These are phyloP conservation scores for Nemania abortiva DNA, from an alignment of 2,329 filamentous ascomycete genomes.

Conservation along the genomic window DNA sequence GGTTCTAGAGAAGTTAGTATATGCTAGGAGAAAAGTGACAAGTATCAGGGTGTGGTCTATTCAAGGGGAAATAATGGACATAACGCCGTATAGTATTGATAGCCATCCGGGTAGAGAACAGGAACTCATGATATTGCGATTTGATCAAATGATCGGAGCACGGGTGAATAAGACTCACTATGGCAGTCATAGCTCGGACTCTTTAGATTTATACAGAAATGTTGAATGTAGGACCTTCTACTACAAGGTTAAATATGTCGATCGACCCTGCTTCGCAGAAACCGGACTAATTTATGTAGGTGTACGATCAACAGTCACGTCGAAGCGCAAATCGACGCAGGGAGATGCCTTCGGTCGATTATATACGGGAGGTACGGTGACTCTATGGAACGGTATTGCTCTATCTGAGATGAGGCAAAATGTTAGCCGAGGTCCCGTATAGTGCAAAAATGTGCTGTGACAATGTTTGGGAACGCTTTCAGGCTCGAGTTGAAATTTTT, in stretches of 20 bases:
- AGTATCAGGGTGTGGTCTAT: not conserved
- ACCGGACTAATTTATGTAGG: not conserved
- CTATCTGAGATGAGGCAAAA: constrained; percentile 19
- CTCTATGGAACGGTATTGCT: constrained; percentile 24
- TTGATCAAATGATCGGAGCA: not conserved
- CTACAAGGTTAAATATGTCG: not conserved
- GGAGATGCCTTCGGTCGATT: constrained; percentile 28
- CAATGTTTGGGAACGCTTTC: not conserved
- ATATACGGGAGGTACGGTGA: constrained; percentile 37
- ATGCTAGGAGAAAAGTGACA: not conserved
- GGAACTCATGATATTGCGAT: not conserved
- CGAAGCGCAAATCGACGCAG: not conserved
- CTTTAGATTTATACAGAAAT: constrained; percentile 11
- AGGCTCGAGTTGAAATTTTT: not conserved
- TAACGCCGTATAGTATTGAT: not conserved
- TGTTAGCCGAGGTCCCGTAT: constrained; percentile 15
- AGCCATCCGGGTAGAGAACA: not conserved
- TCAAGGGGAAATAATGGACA: not conserved
- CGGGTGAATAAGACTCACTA: constrained; percentile 42
- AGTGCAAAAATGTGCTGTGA: not conserved
- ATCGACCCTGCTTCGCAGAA: not conserved
- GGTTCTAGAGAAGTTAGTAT: constrained; percentile 18
- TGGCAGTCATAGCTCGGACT: constrained; percentile 45
- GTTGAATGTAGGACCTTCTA: not conserved
- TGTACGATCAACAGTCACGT: constrained; percentile 4